Evolutionary conservation across 495 filamentous ascomycete genomes (phyloP).

Genomic region (Aspergillus sparsus): DNA sequence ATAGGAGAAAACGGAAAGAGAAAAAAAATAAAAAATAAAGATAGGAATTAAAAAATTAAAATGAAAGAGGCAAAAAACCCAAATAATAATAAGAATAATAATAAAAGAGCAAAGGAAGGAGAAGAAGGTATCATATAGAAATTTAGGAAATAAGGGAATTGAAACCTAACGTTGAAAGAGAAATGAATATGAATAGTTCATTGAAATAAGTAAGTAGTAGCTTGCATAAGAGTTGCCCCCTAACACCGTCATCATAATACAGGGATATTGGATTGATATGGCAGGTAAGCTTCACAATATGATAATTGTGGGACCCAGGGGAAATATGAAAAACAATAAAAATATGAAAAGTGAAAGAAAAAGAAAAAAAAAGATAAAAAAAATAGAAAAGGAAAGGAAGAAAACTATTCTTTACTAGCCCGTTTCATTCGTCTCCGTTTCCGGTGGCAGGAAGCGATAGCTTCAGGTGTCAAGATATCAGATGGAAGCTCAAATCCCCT

Average conservation of each 20-base stretch:
- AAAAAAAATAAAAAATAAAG: too few species aligned
- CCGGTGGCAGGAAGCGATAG: slow-evolving; percentile 63
- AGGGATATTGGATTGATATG: neutral
- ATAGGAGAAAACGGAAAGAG: too few species aligned
- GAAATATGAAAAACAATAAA: neutral
- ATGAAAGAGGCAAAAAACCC: too few species aligned
- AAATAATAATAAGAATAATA: neutral
- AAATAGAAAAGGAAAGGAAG: neutral
- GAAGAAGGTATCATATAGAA: slow-evolving; percentile 6
- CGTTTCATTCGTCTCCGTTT: slow-evolving; percentile 53
- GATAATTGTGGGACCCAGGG: neutral
- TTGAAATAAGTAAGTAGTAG: too few species aligned
- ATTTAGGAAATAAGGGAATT: too few species aligned
- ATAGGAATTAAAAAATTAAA: too few species aligned
- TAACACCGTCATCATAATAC: neutral
- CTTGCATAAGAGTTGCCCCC: neutral
- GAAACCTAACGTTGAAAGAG: too few species aligned
- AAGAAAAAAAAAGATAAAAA: neutral
- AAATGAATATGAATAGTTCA: too few species aligned
- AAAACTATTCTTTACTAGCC: slow-evolving; percentile 31
- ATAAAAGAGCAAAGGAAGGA: neutral
- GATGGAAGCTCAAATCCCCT: slow-evolving; percentile 73
- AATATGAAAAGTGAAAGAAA: too few species aligned
- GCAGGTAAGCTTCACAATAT: neutral
- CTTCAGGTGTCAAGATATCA: slow-evolving; percentile 68